Evolutionary conservation across 768 basidiomycete genomes (phyloP).

Genomic region (Xerocomellus chrysenteron): DNA sequence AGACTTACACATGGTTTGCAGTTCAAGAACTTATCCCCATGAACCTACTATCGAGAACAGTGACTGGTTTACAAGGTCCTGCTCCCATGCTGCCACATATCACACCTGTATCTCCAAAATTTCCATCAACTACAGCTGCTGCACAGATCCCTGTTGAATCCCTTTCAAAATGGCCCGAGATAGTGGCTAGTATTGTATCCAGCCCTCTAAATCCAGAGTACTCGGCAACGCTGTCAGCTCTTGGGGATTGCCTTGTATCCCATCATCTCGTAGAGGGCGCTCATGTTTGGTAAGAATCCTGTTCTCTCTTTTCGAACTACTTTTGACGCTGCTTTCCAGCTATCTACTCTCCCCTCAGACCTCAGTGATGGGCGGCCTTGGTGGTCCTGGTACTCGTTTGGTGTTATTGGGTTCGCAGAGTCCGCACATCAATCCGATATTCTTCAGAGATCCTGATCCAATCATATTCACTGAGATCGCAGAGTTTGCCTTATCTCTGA

Average conservation of each 20-base stretch:
- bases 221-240: conserved; percentile 71
- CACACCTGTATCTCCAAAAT: conserved; percentile 67
- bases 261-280: conserved; percentile 82
- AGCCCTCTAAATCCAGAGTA: conserved; percentile 67
- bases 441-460: conserved; percentile 67
- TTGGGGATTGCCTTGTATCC: conserved; percentile 78
- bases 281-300: conserved; percentile 71
- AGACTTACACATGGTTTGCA: conserved; percentile 28
- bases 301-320: neutral
- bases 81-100: conserved; percentile 32
- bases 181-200: conserved; percentile 77
- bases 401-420: conserved; percentile 70
- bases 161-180: conserved; percentile 81
- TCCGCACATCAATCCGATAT: conserved; percentile 49
- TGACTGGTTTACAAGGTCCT: conserved; percentile 40
- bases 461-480: conserved; percentile 86
- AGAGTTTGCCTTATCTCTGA: conserved; percentile 85
- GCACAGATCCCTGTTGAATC: conserved; percentile 59
- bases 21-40: conserved; percentile 75
- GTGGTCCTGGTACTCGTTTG: conserved; percentile 64
- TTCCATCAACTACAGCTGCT: conserved; percentile 44
- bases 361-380: conserved; percentile 68
- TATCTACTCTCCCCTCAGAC: conserved; percentile 87
- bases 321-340: conserved; percentile 39
- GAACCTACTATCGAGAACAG: conserved; percentile 45